Percentiles rank a stretch among this genome's conserved stretches.
Conservation (phyloP, 768 basidiomycete genomes). For the Mycena floridula region DNA sequence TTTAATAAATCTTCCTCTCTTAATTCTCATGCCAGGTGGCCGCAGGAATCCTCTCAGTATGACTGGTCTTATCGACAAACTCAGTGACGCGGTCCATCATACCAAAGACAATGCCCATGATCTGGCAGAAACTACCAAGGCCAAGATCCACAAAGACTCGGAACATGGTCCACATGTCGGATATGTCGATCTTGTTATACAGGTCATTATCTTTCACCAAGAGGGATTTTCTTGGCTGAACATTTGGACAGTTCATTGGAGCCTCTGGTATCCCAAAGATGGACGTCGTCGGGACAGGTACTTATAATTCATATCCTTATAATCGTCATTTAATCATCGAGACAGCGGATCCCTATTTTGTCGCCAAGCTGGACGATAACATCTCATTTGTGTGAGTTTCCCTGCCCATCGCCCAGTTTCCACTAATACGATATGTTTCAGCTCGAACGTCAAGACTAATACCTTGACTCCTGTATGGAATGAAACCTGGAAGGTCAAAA, state of each 20-base stretch:
- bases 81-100: conserved; percentile 18
- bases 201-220: conserved; percentile 26
- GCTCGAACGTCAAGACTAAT: conserved; percentile 57
- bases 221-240: conserved; percentile 1
- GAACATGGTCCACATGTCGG: conserved; percentile 29
- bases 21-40: conserved; percentile 23
- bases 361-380: conserved; percentile 56
- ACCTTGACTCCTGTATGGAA: conserved; percentile 69
- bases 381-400: conserved; percentile 55
- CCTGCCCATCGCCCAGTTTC: conserved; percentile 1
- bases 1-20: no score
- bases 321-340: no score
- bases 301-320: no score
- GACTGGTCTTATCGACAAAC: conserved; percentile 24
- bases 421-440: conserved; percentile 17
- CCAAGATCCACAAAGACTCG: conserved; percentile 24
- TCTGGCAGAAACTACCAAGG: conserved; percentile 23
- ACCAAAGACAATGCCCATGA: conserved; percentile 27
- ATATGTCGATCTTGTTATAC: conserved; percentile 55
- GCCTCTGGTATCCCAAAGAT: conserved; percentile 65
- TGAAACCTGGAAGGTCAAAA: conserved; percentile 66
- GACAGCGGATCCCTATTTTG: conserved; percentile 74
- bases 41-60: conserved; percentile 31
- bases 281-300: conserved; percentile 54
- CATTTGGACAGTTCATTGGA: conserved; percentile 51